phyloP scores from a whole-genome alignment of 83 land plant genomes.

The Thuja plicata region DNA sequence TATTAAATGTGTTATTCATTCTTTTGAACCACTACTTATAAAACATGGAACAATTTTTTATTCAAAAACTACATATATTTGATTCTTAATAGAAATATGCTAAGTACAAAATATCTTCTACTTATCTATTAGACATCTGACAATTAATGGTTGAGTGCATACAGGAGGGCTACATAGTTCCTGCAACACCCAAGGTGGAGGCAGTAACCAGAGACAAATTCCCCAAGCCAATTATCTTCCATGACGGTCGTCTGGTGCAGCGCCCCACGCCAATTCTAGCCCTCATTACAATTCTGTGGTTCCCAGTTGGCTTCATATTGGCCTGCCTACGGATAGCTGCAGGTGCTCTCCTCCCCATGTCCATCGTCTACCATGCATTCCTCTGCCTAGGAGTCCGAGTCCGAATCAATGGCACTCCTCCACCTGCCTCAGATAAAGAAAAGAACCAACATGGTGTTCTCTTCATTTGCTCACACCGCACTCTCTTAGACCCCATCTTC shows the following conservation, averaged over 20 bases:
- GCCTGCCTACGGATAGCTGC: slow-evolving; percentile 48
- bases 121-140: no score
- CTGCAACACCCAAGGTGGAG: slow-evolving; percentile 24
- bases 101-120: no score
- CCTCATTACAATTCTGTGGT: slow-evolving; percentile 49
- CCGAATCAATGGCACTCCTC: slow-evolving; percentile 51
- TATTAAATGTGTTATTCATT: no score
- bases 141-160: slow-evolving; percentile 32
- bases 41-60: no score
- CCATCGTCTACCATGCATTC: slow-evolving; percentile 28
- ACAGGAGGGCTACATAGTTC: slow-evolving; percentile 23
- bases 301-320: slow-evolving; percentile 61
- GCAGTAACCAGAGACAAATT: slow-evolving; percentile 33
- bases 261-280: slow-evolving; percentile 43
- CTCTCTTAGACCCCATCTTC: slow-evolving; percentile 67
- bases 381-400: slow-evolving; percentile 48
- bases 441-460: slow-evolving; percentile 47
- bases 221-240: slow-evolving; percentile 56
- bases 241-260: slow-evolving; percentile 66
- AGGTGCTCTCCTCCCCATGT: slow-evolving; percentile 40
- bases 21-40: no score
- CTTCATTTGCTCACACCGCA: slow-evolving; percentile 66
- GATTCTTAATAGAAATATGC: no score
- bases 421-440: slow-evolving; percentile 22
- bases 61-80: no score